These are phyloP conservation scores for Trichophyton schoenleinii DNA, from an alignment of 2,329 filamentous ascomycete species.

Conservation along the genomic window DNA sequence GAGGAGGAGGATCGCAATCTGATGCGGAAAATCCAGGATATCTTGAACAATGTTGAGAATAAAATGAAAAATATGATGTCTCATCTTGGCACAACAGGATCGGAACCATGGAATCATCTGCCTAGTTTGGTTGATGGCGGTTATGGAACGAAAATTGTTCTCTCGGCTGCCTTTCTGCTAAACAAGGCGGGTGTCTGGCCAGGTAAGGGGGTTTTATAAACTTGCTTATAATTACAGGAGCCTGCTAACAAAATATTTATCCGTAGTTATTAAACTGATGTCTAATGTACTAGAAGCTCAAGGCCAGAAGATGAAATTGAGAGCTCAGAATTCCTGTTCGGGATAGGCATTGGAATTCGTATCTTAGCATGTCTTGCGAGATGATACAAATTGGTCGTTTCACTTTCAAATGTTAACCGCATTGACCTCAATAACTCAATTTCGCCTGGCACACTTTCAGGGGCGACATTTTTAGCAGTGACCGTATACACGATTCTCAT, in stretches of 20 bases:
- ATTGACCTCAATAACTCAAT: neutral
- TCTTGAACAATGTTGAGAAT: slow-evolving; percentile 61
- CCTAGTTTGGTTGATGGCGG: slow-evolving; percentile 54
- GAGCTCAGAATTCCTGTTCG: slow-evolving; percentile 31
- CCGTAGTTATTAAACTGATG: slow-evolving; percentile 55
- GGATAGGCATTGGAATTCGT: neutral
- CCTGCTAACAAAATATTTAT: neutral
- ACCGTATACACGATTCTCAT: no score
- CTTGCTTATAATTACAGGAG: neutral
- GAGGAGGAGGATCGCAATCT: slow-evolving; percentile 87
- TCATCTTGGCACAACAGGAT: slow-evolving; percentile 11
- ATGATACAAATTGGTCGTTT: no score
- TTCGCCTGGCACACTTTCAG: neutral
- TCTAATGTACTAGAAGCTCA: slow-evolving; percentile 53
- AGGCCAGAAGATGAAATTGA: slow-evolving; percentile 50
- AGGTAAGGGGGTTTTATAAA: slow-evolving; percentile 42
- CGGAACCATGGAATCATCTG: slow-evolving; percentile 39
- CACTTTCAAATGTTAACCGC: neutral
- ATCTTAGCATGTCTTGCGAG: neutral
- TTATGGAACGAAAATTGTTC: slow-evolving; percentile 71
- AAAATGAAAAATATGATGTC: slow-evolving; percentile 58
- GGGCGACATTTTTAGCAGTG: no score
- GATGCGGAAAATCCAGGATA: slow-evolving; percentile 66
- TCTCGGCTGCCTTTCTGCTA: slow-evolving; percentile 74
- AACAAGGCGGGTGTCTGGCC: slow-evolving; percentile 88